A percentile compares a stretch with the other conserved stretches of the same genome.
These are phyloP conservation scores for Hura crepitans DNA, from an alignment of 441 rosid species.

Conservation along the genomic window DNA sequence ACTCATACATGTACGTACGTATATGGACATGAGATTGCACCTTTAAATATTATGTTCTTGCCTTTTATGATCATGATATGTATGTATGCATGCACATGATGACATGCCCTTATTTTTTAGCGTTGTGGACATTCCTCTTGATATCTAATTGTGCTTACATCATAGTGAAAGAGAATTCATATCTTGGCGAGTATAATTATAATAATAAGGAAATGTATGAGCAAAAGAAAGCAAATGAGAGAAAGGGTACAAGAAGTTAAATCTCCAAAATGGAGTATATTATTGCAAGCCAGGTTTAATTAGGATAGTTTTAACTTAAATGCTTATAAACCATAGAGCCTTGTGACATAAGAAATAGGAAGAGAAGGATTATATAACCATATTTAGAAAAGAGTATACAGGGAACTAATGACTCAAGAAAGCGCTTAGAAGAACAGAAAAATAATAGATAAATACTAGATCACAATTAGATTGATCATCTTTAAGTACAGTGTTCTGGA, in stretches of 20 bases:
- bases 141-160: conserved; percentile 46
- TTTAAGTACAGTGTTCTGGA: neutral
- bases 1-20: conserved; percentile 28
- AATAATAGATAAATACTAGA: neutral
- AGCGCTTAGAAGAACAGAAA: conserved; percentile 36
- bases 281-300: conserved; percentile 23
- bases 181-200: conserved; percentile 45
- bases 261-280: conserved; percentile 35
- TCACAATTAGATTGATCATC: conserved; percentile 1
- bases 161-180: conserved; percentile 32
- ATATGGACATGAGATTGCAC: neutral
- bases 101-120: conserved; percentile 19
- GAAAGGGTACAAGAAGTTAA: conserved; percentile 46
- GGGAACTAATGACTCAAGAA: conserved; percentile 49
- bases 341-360: conserved; percentile 35
- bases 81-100: conserved; percentile 28
- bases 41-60: conserved; percentile 11
- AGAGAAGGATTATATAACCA: conserved; percentile 34
- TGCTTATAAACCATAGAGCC: conserved; percentile 25
- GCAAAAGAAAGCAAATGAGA: conserved; percentile 29
- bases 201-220: conserved; percentile 35
- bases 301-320: conserved; percentile 9
- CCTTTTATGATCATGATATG: conserved; percentile 24
- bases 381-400: conserved; percentile 30
- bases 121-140: conserved; percentile 53